Conservation (phyloP, 345 rosid species). For the Rhodamnia rubescens region DNA sequence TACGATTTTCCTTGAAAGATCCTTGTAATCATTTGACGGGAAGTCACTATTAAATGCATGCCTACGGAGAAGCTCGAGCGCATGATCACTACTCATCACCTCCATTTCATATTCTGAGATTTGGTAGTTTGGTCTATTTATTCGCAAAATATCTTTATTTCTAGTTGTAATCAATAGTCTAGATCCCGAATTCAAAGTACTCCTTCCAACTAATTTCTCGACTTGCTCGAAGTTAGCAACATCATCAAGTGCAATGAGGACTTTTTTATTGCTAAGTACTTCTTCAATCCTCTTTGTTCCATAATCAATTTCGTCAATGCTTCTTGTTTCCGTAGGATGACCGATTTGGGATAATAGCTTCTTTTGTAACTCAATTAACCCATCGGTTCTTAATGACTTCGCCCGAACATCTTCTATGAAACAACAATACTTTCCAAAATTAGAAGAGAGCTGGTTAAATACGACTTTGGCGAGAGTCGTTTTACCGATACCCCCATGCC, state of each 20-base stretch:
- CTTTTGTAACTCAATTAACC: background rate
- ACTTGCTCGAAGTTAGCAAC: background rate
- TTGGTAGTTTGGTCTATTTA: background rate
- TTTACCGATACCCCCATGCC: background rate
- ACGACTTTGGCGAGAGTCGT: background rate
- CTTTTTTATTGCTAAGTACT: background rate
- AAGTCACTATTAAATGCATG: background rate
- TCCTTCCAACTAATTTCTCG: background rate
- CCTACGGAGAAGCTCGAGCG: background rate
- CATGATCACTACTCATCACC: background rate
- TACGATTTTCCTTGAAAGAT: background rate
- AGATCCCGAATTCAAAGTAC: background rate
- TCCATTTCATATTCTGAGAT: background rate
- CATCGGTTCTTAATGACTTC: background rate
- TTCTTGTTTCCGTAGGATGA: fast-evolving
- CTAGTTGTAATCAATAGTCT: background rate
- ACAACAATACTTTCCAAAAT: background rate
- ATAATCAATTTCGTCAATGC: background rate
- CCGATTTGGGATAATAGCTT: background rate
- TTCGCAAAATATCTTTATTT: background rate
- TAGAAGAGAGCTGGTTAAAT: background rate
- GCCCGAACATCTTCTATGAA: background rate
- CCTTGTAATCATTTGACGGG: background rate
- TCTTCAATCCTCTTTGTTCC: background rate
- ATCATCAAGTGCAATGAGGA: background rate